Conservation (phyloP, 176 grass and related monocot genomes). For the Rhynchospora tenuis region DNA sequence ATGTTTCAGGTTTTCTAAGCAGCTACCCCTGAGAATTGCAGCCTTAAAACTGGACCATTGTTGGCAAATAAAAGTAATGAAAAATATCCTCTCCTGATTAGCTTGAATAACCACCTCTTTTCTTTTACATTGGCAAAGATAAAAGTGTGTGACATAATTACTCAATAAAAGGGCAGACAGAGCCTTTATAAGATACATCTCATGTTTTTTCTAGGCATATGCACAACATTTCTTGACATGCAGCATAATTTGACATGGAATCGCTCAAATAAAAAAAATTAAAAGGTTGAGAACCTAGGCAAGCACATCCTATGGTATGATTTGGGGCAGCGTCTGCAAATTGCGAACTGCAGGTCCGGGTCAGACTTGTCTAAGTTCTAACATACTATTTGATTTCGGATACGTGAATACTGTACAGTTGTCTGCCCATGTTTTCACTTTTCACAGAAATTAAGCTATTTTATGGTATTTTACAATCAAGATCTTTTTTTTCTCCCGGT, state of each 20-base stretch:
- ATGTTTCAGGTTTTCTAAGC: neutral
- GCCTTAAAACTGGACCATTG: too few species aligned
- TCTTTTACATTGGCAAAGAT: neutral
- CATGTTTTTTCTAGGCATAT: neutral
- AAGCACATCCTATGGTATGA: conserved; percentile 94
- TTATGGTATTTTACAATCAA: too few species aligned
- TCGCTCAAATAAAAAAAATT: too few species aligned
- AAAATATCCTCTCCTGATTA: neutral
- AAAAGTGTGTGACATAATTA: neutral
- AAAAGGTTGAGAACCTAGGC: conserved; percentile 43
- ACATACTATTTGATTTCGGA: too few species aligned
- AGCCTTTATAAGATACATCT: neutral
- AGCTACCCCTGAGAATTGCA: neutral
- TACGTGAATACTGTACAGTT: too few species aligned
- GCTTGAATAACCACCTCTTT: neutral
- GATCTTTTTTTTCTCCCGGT: too few species aligned
- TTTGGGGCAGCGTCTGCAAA: conserved; percentile 83
- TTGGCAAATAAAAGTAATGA: too few species aligned
- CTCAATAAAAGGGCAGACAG: neutral
- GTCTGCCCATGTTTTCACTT: too few species aligned
- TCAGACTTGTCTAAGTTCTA: conserved; percentile 52
- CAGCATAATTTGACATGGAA: neutral
- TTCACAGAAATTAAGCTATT: too few species aligned
- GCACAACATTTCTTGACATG: neutral
- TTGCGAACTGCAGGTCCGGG: conserved; percentile 61